phyloP scores from a whole-genome alignment of 2,329 filamentous ascomycete species.

The Coniella lustricola region DNA sequence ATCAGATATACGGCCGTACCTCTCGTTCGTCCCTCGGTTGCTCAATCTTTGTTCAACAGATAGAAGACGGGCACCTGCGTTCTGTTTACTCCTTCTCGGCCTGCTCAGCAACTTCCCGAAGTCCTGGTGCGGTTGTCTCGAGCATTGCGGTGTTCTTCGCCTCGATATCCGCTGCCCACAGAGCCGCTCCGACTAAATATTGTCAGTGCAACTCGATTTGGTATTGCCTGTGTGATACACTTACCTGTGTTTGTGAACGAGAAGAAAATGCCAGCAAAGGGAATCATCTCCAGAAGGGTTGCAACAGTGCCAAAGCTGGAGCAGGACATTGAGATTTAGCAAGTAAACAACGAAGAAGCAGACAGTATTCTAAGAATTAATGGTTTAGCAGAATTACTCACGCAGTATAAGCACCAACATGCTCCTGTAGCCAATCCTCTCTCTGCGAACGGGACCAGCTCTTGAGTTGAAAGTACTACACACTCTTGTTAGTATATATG shows the following conservation, averaged over 20 bases:
- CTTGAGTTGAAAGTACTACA: constrained; percentile 86
- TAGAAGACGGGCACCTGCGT: not conserved
- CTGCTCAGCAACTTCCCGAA: constrained; percentile 43
- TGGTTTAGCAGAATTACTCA: constrained; percentile 38
- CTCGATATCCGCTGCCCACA: constrained; percentile 92
- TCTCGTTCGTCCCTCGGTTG: not conserved
- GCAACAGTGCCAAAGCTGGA: constrained; percentile 66
- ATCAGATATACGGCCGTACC: constrained; percentile 1
- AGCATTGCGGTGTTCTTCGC: constrained; percentile 42
- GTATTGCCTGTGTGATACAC: constrained; percentile 11
- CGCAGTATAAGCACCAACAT: constrained; percentile 74
- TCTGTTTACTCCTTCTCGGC: constrained; percentile 28
- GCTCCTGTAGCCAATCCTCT: constrained; percentile 61
- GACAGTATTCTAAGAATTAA: too few relatives aligned
- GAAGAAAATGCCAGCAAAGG: constrained; percentile 75
- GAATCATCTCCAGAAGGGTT: constrained; percentile 77
- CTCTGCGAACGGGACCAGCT: constrained; percentile 62
- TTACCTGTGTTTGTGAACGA: constrained; percentile 78
- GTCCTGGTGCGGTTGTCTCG: constrained; percentile 40
- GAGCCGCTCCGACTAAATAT: constrained; percentile 67
- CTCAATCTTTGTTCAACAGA: not conserved
- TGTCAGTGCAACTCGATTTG: not conserved
- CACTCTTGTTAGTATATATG: constrained; percentile 44
- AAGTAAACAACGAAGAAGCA: not conserved
- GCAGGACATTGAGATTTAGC: not conserved